Evolutionary conservation across 768 basidiomycete genomes (phyloP).

Genomic region (Ramaria rubella): DNA sequence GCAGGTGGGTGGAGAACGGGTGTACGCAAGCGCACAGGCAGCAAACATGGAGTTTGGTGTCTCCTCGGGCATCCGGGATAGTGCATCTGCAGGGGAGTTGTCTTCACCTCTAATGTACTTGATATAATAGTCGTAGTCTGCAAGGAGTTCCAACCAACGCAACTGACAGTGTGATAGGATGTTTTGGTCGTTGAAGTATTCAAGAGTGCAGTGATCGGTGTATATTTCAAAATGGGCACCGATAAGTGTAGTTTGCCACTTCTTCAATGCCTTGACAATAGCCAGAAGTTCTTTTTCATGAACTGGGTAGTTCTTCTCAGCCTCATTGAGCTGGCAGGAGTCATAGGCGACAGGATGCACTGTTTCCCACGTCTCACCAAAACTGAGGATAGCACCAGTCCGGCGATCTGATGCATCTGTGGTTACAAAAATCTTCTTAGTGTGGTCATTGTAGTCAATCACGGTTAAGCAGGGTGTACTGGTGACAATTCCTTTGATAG

Average conservation of each 20-base stretch:
- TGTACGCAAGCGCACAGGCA: conserved; percentile 7
- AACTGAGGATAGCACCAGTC: conserved; percentile 27
- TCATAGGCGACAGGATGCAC: conserved; percentile 31
- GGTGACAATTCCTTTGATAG: conserved; percentile 26
- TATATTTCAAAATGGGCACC: conserved; percentile 23
- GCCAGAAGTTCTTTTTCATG: conserved; percentile 36
- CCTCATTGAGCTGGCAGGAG: conserved; percentile 25
- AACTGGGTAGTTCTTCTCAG: conserved; percentile 30
- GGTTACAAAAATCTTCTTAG: conserved; percentile 30
- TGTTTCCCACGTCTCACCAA: conserved; percentile 25
- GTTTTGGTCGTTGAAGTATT: conserved; percentile 27
- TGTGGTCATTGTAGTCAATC: conserved; percentile 27
- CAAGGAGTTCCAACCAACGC: conserved; percentile 34
- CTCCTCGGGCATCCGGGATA: conserved; percentile 27
- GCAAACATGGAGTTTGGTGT: background rate
- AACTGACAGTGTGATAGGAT: conserved; percentile 30
- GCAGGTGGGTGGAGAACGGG: background rate
- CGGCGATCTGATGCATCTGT: conserved; percentile 26
- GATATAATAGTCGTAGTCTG: conserved; percentile 31
- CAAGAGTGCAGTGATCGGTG: conserved; percentile 34
- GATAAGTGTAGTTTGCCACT: conserved; percentile 20
- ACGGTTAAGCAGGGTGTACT: conserved; percentile 23
- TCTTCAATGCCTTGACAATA: conserved; percentile 26
- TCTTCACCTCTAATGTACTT: conserved; percentile 32
- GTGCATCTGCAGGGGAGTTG: conserved; percentile 35